phyloP scores from a whole-genome alignment of 768 basidiomycete genomes.

The Rhodotorula babjevae region DNA sequence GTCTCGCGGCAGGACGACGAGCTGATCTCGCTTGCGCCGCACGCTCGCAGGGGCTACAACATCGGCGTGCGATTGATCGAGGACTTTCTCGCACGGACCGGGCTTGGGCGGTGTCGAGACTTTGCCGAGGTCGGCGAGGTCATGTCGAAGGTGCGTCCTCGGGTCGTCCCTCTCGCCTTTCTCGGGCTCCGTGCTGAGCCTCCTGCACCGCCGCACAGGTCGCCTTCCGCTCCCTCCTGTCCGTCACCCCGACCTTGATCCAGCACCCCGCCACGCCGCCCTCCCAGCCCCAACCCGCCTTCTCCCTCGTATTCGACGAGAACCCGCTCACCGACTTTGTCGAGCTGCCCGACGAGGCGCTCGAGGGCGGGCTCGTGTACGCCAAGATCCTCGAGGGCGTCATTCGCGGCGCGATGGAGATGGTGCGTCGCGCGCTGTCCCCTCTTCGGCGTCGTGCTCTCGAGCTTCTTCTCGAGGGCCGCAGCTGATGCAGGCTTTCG shows the following conservation, averaged over 20 bases:
- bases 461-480: neutral
- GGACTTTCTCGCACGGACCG: conserved; percentile 90
- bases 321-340: conserved; percentile 97
- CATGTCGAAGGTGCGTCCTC: conserved; percentile 70
- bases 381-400: conserved; percentile 95
- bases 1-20: too few relatives aligned
- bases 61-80: conserved; percentile 94
- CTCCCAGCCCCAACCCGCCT: conserved; percentile 48
- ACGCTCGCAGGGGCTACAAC: conserved; percentile 78
- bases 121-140: conserved; percentile 94
- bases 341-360: conserved; percentile 85
- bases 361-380: conserved; percentile 92
- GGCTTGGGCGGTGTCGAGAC: conserved; percentile 84
- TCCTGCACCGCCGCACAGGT: conserved; percentile 60
- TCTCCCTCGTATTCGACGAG: conserved; percentile 83
- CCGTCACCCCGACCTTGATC: conserved; percentile 76
- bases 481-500: too few relatives aligned
- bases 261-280: conserved; percentile 57
- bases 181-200: too few relatives aligned
- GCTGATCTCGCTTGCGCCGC: too few relatives aligned
- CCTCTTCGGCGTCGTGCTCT: neutral
- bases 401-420: conserved; percentile 84
- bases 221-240: conserved; percentile 95
- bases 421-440: conserved; percentile 58
- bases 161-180: neutral